phyloP scores from a whole-genome alignment of 2,329 filamentous ascomycete species.

The Celoporthe dispersa region DNA sequence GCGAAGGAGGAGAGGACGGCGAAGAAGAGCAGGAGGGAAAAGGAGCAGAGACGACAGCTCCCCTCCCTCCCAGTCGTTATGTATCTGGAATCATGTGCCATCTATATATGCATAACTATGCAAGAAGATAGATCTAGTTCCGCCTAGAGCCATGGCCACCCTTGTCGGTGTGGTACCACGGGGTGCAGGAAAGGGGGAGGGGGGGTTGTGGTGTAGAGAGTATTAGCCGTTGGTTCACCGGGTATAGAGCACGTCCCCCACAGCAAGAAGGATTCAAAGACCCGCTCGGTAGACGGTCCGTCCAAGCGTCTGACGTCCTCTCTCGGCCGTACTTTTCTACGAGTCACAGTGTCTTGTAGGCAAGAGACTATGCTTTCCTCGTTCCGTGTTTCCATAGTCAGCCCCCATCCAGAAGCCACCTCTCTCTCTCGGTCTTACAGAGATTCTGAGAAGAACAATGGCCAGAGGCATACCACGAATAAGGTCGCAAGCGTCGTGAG shows the following conservation, averaged over 20 bases:
- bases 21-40: background rate
- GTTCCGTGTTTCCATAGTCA: background rate
- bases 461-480: background rate
- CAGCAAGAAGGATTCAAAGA: background rate
- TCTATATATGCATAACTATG: slow-evolving; percentile 18
- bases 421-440: background rate
- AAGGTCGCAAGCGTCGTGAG: background rate
- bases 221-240: slow-evolving; percentile 7
- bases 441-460: background rate
- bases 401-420: background rate
- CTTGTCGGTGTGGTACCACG: background rate
- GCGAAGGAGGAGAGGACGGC: too few relatives aligned
- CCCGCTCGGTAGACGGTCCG: slow-evolving; percentile 25
- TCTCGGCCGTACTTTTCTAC: background rate
- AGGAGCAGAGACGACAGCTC: background rate
- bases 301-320: slow-evolving; percentile 15
- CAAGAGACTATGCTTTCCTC: background rate
- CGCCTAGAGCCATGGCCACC: background rate
- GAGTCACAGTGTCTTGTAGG: background rate
- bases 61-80: background rate
- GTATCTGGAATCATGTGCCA: background rate
- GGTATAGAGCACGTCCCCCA: background rate
- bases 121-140: background rate
- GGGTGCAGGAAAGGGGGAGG: background rate
- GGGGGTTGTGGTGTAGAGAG: background rate